A percentile compares a stretch with the other conserved stretches of the same genome.
Conservation (phyloP, 169 alveolate species). For the Theileria orientalis region DNA sequence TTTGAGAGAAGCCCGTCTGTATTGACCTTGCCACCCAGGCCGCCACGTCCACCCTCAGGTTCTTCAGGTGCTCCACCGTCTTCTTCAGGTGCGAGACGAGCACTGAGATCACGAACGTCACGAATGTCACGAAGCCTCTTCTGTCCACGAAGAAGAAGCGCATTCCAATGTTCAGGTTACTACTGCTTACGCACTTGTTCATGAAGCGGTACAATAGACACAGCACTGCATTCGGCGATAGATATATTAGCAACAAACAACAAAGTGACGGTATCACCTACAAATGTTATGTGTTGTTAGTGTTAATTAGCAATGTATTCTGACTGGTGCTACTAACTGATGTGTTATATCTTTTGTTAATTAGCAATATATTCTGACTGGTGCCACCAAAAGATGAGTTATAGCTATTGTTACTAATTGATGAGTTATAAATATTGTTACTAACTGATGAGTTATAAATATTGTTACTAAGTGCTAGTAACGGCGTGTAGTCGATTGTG, state of each 20-base stretch:
- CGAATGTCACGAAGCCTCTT: constrained; percentile 47
- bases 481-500: neutral
- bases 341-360: too few relatives aligned
- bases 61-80: constrained; percentile 51
- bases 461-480: neutral
- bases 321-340: too few relatives aligned
- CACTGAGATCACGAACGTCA: constrained; percentile 30
- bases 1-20: constrained; percentile 72
- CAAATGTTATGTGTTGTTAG: neutral
- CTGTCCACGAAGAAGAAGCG: constrained; percentile 53
- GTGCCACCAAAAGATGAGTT: neutral
- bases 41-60: constrained; percentile 70
- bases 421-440: neutral
- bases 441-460: neutral
- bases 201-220: constrained; percentile 71
- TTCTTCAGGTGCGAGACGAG: constrained; percentile 31
- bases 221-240: constrained; percentile 69
- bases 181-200: constrained; percentile 57
- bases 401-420: too few relatives aligned
- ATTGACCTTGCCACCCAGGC: constrained; percentile 79
- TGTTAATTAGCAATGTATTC: too few relatives aligned
- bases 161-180: constrained; percentile 39
- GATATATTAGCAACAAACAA: constrained; percentile 64
- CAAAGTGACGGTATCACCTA: constrained; percentile 72
- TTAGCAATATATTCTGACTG: too few relatives aligned